A percentile compares a stretch with the other conserved stretches of the same genome.
Evolutionary conservation across 2,329 filamentous ascomycete genomes (phyloP).

Genomic region (Aspergillus sp.): DNA sequence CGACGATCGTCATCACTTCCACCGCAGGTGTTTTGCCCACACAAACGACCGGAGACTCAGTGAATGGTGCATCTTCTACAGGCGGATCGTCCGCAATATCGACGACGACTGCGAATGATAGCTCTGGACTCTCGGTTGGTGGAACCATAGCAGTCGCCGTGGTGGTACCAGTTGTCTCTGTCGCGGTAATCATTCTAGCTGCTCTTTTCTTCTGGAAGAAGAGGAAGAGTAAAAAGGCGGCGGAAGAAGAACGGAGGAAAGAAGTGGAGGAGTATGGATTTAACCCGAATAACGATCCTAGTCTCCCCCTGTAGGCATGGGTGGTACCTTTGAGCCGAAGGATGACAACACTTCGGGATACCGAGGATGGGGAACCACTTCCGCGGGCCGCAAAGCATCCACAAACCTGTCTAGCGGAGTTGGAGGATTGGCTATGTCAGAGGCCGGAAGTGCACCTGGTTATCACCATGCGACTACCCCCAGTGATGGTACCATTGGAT

Average conservation of each 20-base stretch:
- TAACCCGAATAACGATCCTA: conserved; percentile 95
- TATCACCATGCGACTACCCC: conserved; percentile 57
- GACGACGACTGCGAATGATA: conserved; percentile 18
- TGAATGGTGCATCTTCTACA: conserved; percentile 20
- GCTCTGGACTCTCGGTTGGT: conserved; percentile 38
- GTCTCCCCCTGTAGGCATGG: conserved; percentile 55
- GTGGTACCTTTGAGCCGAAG: conserved; percentile 57
- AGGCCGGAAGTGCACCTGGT: conserved; percentile 56
- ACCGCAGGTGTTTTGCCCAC: conserved; percentile 7
- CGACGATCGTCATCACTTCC: conserved; percentile 20
- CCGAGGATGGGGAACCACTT: conserved; percentile 85
- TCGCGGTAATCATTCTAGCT: conserved; percentile 72
- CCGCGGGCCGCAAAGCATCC: conserved; percentile 75
- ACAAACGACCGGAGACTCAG: conserved; percentile 6
- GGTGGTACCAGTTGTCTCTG: conserved; percentile 84
- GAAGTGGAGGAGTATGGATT: conserved; percentile 97
- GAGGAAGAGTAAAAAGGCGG: conserved; percentile 77
- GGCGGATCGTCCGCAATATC: conserved; percentile 20
- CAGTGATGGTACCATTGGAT: conserved; percentile 53
- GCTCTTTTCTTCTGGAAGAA: conserved; percentile 83
- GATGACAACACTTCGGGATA: conserved; percentile 72
- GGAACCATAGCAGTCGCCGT: conserved; percentile 88
- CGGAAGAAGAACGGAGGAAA: conserved; percentile 84
- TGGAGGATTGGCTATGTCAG: conserved; percentile 63
- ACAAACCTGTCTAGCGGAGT: conserved; percentile 79